Percentiles rank a stretch among this genome's conserved stretches.
Evolutionary conservation across 2,329 filamentous ascomycete genomes (phyloP).

Genomic region (Ophiostoma ips): DNA sequence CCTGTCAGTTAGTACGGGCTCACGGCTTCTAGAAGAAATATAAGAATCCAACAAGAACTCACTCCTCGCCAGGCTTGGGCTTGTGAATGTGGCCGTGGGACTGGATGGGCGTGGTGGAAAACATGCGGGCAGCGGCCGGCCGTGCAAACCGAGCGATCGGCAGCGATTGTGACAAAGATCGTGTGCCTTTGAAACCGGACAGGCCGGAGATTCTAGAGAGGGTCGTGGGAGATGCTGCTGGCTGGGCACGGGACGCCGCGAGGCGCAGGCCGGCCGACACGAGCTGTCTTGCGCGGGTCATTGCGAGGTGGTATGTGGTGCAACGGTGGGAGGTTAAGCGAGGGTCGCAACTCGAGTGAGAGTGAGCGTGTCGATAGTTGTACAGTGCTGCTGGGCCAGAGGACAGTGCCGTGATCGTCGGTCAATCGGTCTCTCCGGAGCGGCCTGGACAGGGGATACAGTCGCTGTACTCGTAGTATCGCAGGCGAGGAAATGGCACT

Average conservation of each 20-base stretch:
- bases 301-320: not conserved
- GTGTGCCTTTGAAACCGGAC: not conserved
- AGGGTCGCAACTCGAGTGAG: no score
- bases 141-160: not conserved
- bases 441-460: no score
- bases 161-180: not conserved
- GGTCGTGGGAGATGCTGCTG: not conserved
- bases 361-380: not conserved
- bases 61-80: conserved; percentile 89
- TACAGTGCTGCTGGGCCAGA: no score
- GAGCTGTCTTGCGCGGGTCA: not conserved
- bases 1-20: conserved; percentile 29
- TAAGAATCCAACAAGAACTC: conserved; percentile 12
- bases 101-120: conserved; percentile 48
- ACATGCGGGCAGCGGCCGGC: conserved; percentile 21
- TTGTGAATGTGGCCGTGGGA: conserved; percentile 69
- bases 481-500: no score
- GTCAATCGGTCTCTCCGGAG: no score
- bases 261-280: conserved; percentile 1
- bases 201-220: not conserved
- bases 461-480: no score
- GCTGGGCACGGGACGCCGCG: not conserved
- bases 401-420: no score
- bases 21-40: not conserved
- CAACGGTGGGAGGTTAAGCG: no score